phyloP scores from a whole-genome alignment of 2,329 filamentous ascomycete genomes.

The Verticillium klebahnii region DNA sequence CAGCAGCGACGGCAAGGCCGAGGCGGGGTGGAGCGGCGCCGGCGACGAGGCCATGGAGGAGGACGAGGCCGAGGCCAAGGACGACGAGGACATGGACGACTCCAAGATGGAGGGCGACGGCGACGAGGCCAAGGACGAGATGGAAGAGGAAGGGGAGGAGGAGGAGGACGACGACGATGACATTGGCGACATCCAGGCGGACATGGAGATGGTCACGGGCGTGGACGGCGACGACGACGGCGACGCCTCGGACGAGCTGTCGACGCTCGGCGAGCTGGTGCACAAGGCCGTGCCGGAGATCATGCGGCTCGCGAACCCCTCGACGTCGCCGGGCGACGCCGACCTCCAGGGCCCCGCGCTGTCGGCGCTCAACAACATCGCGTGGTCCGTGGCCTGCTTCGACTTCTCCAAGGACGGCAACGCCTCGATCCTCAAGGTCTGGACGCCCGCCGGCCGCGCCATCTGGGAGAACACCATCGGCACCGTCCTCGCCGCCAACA shows the following conservation, averaged over 20 bases:
- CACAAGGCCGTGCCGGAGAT: slow-evolving; percentile 42
- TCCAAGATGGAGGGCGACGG: slow-evolving; percentile 26
- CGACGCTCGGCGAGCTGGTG: slow-evolving; percentile 46
- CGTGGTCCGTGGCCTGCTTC: slow-evolving; percentile 60
- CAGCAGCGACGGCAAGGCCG: slow-evolving; percentile 25
- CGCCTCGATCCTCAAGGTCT: slow-evolving; percentile 45
- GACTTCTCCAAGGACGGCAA: slow-evolving; percentile 54
- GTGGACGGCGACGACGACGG: slow-evolving; percentile 59
- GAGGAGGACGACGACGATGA: slow-evolving; percentile 35
- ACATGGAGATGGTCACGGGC: slow-evolving; percentile 59
- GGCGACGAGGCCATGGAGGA: slow-evolving; percentile 34
- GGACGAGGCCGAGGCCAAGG: slow-evolving; percentile 23
- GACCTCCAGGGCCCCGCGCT: slow-evolving; percentile 50
- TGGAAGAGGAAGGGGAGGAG: slow-evolving; percentile 43
- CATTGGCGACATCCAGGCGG: slow-evolving; percentile 34
- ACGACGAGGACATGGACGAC: slow-evolving; percentile 29
- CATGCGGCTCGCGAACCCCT: slow-evolving; percentile 39
- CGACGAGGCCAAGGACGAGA: slow-evolving; percentile 26
- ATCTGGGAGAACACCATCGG: slow-evolving; percentile 56
- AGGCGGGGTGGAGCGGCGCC: slow-evolving; percentile 34
- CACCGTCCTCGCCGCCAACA: slow-evolving; percentile 55
- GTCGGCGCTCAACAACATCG: slow-evolving; percentile 60
- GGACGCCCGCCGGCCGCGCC: slow-evolving; percentile 46
- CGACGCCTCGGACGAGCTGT: slow-evolving; percentile 45
- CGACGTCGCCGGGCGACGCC: slow-evolving; percentile 34